Evolutionary conservation across 345 rosid genomes (phyloP).

Genomic region (Excoecaria cochinchinensis): DNA sequence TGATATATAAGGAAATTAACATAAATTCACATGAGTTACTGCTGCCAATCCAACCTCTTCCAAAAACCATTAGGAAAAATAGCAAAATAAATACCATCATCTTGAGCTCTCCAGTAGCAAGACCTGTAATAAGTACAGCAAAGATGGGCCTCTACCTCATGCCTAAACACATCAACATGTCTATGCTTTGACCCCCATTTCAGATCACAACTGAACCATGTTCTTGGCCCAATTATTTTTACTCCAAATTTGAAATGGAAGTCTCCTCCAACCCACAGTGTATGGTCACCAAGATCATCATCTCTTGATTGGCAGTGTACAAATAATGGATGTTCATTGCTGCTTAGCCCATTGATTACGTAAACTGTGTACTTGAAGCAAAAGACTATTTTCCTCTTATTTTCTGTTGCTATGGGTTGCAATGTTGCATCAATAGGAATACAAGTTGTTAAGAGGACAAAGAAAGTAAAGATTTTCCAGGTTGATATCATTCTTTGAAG

Average conservation of each 20-base stretch:
- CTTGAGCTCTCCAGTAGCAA: too few species aligned
- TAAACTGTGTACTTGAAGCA: not conserved
- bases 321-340: not conserved
- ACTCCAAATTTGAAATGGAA: not conserved
- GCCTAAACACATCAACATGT: not conserved
- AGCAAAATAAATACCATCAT: too few species aligned
- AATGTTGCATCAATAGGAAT: not conserved
- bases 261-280: not conserved
- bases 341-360: not conserved
- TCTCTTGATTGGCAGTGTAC: slow-evolving; percentile 5
- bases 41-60: too few species aligned
- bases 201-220: not conserved
- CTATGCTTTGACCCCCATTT: not conserved
- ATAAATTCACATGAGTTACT: too few species aligned
- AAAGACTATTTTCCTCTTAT: too few species aligned
- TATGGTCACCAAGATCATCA: slow-evolving; percentile 3
- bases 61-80: too few species aligned
- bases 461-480: not conserved
- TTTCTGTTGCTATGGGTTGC: too few species aligned
- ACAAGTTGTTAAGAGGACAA: too few species aligned
- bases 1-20: too few species aligned
- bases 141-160: too few species aligned
- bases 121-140: too few species aligned
- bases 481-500: too few species aligned
- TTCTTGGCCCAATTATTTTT: not conserved